Evolutionary conservation across 2,329 filamentous ascomycete species (phyloP), one percentile per base, ranked within the genome.

Genomic region (Trichoderma breve): DNA sequence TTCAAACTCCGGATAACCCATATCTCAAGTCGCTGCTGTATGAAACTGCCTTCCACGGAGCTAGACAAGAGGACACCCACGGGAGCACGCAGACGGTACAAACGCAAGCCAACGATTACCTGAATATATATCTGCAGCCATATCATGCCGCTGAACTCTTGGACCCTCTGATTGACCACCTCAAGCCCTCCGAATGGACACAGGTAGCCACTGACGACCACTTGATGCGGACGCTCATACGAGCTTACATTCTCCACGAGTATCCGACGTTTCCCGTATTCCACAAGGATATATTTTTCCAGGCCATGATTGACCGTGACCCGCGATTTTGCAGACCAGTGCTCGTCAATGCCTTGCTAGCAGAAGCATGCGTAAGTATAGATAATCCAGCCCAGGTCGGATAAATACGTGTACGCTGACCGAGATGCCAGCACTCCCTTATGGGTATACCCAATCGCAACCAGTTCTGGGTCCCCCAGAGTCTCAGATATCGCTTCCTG

Each of bases 281-380:
- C 55, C 80, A 82, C 18, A 82, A 81, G 72, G 79, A 81, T 53
- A 78, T 75, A 15, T 82, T 83, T 57, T 74, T 83, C 1, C 73
- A 80, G 47, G 81, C 82, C 36, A 80, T 83, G 80, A 76, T 73
- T 12, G 71, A 73, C 1, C 76, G 74, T 12, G 73, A 74, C 7
- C 60, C 71, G 2, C 75, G 76, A 3, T 81, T 80, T 73, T 82
- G 82, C 71, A 81, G 81, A 1, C 63, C 76, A 32, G 73, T 82
- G 4, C 76, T 83, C n/a, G 80, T 82, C 62, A 82, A 83, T 53
- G 76, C 77, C 14, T 60, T 81, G 5, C 75, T 82, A 21, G 79
- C 79, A 12, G 51, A 75, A 15, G 78, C 79, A 71, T 81, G 77
- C 67, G 81, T 81, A 76, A 76, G 79, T 78, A 39, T 26, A 36